Evolutionary conservation across 2,329 filamentous ascomycete species (phyloP).

Genomic region (Raffaelea deltoideospora): DNA sequence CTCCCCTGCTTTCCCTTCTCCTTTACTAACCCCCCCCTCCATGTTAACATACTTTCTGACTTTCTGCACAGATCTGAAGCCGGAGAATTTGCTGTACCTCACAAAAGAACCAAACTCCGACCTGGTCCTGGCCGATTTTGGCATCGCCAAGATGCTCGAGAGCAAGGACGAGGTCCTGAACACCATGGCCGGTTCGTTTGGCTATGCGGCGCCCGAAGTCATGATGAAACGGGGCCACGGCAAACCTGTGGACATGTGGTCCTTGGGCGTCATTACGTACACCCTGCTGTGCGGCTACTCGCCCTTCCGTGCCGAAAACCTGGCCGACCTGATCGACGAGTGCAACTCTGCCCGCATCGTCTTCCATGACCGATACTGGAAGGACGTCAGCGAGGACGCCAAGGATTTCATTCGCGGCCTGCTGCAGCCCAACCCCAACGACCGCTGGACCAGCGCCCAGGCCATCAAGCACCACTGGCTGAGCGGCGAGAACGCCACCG

Average conservation of each 20-base stretch:
- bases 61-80: slow-evolving; percentile 87
- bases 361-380: slow-evolving; percentile 98
- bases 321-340: slow-evolving; percentile 87
- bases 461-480: slow-evolving; percentile 78
- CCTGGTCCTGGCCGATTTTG: slow-evolving; percentile 90
- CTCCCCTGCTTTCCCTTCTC: not conserved
- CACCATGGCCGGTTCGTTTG: slow-evolving; percentile 97
- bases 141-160: slow-evolving; percentile 96
- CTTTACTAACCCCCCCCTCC: too few species aligned
- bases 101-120: slow-evolving; percentile 64
- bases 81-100: slow-evolving; percentile 91
- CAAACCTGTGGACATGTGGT: slow-evolving; percentile 99
- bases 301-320: slow-evolving; percentile 88
- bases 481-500: slow-evolving; percentile 76
- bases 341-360: slow-evolving; percentile 71
- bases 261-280: slow-evolving; percentile 95
- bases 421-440: slow-evolving; percentile 61
- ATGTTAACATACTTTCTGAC: slow-evolving; percentile 4
- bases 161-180: slow-evolving; percentile 81
- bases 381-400: slow-evolving; percentile 86
- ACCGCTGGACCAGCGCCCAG: slow-evolving; percentile 64
- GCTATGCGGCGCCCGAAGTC: slow-evolving; percentile 92
- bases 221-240: slow-evolving; percentile 97
- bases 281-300: slow-evolving; percentile 96
- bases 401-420: slow-evolving; percentile 84